Evolutionary conservation across 1,139 yeast species (phyloP).

Genomic region (Hanseniaspora sp.): DNA sequence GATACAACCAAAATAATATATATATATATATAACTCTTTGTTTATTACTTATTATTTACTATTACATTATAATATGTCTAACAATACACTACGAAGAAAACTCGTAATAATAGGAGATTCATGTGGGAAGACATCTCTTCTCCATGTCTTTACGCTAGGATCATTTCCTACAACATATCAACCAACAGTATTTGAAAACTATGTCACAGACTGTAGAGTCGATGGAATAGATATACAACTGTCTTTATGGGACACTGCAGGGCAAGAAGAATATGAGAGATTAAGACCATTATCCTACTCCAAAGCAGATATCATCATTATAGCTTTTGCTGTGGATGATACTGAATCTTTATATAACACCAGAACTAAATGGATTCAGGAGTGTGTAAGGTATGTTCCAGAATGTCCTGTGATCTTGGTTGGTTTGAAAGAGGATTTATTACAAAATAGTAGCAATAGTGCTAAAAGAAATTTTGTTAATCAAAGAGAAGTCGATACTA

Average conservation of each 20-base stretch:
- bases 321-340: conserved; percentile 60
- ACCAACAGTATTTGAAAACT: conserved; percentile 92
- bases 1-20: not conserved
- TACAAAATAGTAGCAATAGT: conserved; percentile 32
- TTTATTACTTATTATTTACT: too few species aligned
- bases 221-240: conserved; percentile 85
- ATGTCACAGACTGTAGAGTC: conserved; percentile 83
- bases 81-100: conserved; percentile 48
- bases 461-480: conserved; percentile 39
- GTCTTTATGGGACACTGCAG: conserved; percentile 95
- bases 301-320: conserved; percentile 60
- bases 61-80: too few species aligned
- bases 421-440: conserved; percentile 59
- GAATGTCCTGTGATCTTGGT: conserved; percentile 53
- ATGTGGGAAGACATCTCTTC: conserved; percentile 81
- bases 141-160: conserved; percentile 85
- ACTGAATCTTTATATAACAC: conserved; percentile 64
- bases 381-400: conserved; percentile 57
- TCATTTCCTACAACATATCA: conserved; percentile 72
- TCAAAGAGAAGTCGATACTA: conserved; percentile 44
- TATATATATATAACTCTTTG: too few species aligned
- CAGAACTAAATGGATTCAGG: conserved; percentile 60
- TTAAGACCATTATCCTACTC: conserved; percentile 63
- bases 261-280: conserved; percentile 82
- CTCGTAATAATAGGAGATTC: conserved; percentile 91